Base-by-base conservation (phyloP, 768 basidiomycete genomes). In the Boletus sp. region DNA sequence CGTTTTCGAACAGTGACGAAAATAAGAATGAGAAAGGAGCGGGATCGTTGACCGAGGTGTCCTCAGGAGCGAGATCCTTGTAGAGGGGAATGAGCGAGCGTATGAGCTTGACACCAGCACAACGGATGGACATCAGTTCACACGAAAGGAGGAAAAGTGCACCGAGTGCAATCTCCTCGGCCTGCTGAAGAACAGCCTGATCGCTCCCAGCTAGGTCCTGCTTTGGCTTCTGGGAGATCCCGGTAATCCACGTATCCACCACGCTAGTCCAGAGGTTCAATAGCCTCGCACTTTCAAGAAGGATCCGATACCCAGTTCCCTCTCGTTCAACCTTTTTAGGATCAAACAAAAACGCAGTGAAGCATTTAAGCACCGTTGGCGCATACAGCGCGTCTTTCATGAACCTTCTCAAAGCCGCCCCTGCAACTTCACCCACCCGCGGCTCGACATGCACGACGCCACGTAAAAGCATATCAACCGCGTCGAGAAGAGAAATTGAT, bases 371-470 rank as follows among this genome's bases (percentile, higher is more conserved):
- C 13, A 94, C 81, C 3, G 73, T 72, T 25, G 79, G 71, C 1
- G 83, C 81, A 57, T 85, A 77, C 0, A 70, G 49, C 1, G 78
- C 72, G 50, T 91, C 83, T 6, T 77, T 73, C 76, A 88, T 85
- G 58, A 93, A 83, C 23, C 93, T 81, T 54, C 81, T 83, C 59
- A 96, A 66, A 13, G 91, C 85, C 4, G 75, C 74, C 29, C 75
- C 77, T 0, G 94, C 87, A 15, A 81, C 81, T n/a, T 87, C 84
- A 35, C 80, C 81, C 1, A 96, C 75, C 2, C 72, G 62, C 2
- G 90, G 88, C 58, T 97, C 92, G 30, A 93, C 83, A 59, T 96
- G 94, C 25, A 91, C 78, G n/a, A 91, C 80, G 2, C 88, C 90
- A 33, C 84, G 81, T 43, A 94, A 75, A 25, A 95, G 80, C 77